phyloP scores from a whole-genome alignment of 352 stramenopile genomes.

The Pilasporangium apinafurcum region DNA sequence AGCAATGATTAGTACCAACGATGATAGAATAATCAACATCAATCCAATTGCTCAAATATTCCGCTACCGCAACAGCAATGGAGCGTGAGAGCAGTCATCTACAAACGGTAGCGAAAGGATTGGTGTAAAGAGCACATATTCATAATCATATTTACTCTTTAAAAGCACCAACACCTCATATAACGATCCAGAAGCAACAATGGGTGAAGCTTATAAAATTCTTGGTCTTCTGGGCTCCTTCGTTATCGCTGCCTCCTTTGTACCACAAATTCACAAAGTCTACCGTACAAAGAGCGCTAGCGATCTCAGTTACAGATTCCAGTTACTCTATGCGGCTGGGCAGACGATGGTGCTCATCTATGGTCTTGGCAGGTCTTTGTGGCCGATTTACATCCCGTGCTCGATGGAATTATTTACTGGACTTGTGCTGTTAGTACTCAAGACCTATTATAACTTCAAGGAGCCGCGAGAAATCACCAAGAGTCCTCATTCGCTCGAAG shows the following conservation, averaged over 20 bases:
- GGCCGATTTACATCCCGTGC: conserved; percentile 38
- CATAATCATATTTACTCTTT: too few species aligned
- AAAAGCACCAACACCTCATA: too few species aligned
- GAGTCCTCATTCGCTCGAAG: background rate
- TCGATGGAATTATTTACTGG: conserved; percentile 28
- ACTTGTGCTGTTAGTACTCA: conserved; percentile 19
- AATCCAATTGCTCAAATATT: too few species aligned
- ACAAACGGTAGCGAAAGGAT: too few species aligned
- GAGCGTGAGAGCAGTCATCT: too few species aligned
- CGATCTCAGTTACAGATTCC: conserved; percentile 35
- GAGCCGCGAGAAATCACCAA: conserved; percentile 1
- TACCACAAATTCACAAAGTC: conserved; percentile 32
- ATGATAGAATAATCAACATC: too few species aligned
- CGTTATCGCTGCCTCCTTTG: conserved; percentile 23
- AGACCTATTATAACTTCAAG: conserved; percentile 23
- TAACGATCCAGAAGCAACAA: too few species aligned
- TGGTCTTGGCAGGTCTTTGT: conserved; percentile 27
- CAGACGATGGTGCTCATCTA: conserved; percentile 29
- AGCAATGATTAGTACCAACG: too few species aligned
- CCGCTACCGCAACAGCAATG: too few species aligned
- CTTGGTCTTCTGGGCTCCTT: conserved; percentile 29
- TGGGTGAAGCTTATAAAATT: conserved; percentile 18
- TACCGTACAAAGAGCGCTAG: conserved; percentile 29
- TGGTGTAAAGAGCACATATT: too few species aligned
- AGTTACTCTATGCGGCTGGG: conserved; percentile 26